Base-by-base conservation (phyloP, 2,329 filamentous ascomycete species). In the Venturia asperata region DNA sequence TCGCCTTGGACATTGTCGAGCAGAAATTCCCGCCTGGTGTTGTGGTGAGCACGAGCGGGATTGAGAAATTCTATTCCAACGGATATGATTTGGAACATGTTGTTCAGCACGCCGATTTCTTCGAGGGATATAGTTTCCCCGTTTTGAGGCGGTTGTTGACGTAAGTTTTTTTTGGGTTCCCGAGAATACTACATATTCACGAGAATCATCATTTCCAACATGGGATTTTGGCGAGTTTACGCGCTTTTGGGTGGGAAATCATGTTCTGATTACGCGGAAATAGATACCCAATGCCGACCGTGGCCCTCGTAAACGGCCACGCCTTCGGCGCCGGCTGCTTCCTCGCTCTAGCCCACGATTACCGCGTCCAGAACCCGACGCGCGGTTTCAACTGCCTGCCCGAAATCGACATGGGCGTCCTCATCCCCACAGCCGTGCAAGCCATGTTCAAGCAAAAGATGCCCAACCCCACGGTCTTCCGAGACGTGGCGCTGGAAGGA, bases 301-400 rank as follows among this genome's bases (percentile, higher is more conserved):
- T 94, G 62, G 87, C 89, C n/a, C 79, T 92, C 10, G 72, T 93
- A 64, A 91, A 91, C 70, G 90, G 90, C 27, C 91, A 95, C 75
- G 85, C 87, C 64, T 94, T 92, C 74, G 91, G 90, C 6, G 90
- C 85, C 58, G 90, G 89, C n/a, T 79, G 92, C 67, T 92, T 94
- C 87, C 79, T 89, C 11, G 85, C 89, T 66, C 90, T 91, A 83
- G 85, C 89, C 76, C 89, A 92, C 76, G 90, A 93, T 77, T 94
- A 94, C 78, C 85, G 91, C 37, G 81, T 94, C 69, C 89, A 90
- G 78, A 88, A 88, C 72, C 83, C 87, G 0, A 72, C 80, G 1
- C 80, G 83, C 24, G 91, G 90, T n/a, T 92, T 85, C 76, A 75
- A 90, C 47, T 93, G 90, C 76, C 78, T 94, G 69, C 93, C 93